phyloP scores from a whole-genome alignment of 106 monocot genomes.

The Dendrobium officinale region DNA sequence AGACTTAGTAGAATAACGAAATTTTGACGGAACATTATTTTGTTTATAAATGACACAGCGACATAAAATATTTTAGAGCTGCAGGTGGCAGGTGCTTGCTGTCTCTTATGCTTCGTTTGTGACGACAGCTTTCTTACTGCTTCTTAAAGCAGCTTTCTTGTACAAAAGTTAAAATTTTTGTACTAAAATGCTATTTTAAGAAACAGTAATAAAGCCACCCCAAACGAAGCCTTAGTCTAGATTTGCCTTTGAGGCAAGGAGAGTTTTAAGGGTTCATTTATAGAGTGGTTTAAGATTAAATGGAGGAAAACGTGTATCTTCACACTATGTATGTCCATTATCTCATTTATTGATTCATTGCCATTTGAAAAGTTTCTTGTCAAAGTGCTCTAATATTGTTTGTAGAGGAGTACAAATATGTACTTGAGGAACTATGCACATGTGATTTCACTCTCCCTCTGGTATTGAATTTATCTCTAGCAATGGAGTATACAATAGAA shows the following conservation, averaged over 20 bases:
- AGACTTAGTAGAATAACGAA: background rate
- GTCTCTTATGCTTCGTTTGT: background rate
- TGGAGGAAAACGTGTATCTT: background rate
- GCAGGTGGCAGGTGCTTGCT: background rate
- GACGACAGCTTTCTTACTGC: too few relatives aligned
- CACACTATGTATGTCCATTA: background rate
- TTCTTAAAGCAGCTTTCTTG: too few relatives aligned
- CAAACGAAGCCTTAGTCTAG: background rate
- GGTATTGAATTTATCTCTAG: background rate
- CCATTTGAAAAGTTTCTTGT: background rate
- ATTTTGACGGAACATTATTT: background rate
- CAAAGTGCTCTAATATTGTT: constrained; percentile 1
- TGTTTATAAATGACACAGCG: background rate
- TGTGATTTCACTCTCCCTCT: background rate
- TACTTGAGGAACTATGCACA: background rate
- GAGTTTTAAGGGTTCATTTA: background rate
- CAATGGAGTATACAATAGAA: background rate
- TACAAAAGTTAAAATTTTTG: too few relatives aligned
- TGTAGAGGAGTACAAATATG: background rate
- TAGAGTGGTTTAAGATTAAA: background rate
- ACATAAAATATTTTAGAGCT: background rate
- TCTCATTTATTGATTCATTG: background rate
- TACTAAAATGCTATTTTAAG: too few relatives aligned
- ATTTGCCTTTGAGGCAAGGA: background rate
- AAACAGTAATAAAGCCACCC: too few relatives aligned